These are phyloP conservation scores for Zasmidium angulare DNA, from an alignment of 2,329 filamentous ascomycete genomes.

Conservation along the genomic window DNA sequence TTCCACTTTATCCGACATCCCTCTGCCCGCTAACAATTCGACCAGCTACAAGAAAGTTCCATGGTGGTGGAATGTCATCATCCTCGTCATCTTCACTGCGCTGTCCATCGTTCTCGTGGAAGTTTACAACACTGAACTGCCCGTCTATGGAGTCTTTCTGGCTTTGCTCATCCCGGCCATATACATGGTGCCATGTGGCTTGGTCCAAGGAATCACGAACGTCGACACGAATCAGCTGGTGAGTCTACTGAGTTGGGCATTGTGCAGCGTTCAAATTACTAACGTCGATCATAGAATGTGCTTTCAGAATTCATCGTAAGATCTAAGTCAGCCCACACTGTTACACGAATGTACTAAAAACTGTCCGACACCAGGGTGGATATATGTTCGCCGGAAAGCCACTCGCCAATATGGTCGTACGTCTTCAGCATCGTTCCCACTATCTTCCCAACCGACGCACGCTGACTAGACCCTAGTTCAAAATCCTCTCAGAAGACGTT, in stretches of 20 bases:
- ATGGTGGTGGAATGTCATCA: slow-evolving; percentile 59
- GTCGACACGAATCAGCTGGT: slow-evolving; percentile 36
- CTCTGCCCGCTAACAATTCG: background rate
- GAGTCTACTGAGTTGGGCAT: background rate
- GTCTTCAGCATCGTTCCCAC: background rate
- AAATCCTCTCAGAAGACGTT: slow-evolving; percentile 34
- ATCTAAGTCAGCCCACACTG: too few relatives aligned
- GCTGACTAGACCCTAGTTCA: slow-evolving; percentile 14
- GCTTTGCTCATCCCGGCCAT: slow-evolving; percentile 74
- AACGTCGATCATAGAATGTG: slow-evolving; percentile 26
- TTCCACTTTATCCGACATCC: background rate
- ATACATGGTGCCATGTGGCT: slow-evolving; percentile 87
- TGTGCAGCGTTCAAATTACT: background rate
- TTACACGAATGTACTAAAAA: too few relatives aligned
- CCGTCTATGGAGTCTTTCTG: slow-evolving; percentile 82
- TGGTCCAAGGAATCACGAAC: slow-evolving; percentile 83
- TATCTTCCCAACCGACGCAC: background rate
- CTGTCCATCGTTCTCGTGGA: slow-evolving; percentile 30
- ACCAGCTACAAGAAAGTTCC: slow-evolving; percentile 65
- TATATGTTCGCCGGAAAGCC: slow-evolving; percentile 46
- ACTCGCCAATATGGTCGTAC: slow-evolving; percentile 33
- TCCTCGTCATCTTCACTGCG: slow-evolving; percentile 27
- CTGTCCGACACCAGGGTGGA: slow-evolving; percentile 39
- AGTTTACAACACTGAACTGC: slow-evolving; percentile 40
- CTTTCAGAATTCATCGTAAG: slow-evolving; percentile 47